Evolutionary conservation across 2,329 filamentous ascomycete species (phyloP).

Genomic region (Aspergillus spinulosporus): DNA sequence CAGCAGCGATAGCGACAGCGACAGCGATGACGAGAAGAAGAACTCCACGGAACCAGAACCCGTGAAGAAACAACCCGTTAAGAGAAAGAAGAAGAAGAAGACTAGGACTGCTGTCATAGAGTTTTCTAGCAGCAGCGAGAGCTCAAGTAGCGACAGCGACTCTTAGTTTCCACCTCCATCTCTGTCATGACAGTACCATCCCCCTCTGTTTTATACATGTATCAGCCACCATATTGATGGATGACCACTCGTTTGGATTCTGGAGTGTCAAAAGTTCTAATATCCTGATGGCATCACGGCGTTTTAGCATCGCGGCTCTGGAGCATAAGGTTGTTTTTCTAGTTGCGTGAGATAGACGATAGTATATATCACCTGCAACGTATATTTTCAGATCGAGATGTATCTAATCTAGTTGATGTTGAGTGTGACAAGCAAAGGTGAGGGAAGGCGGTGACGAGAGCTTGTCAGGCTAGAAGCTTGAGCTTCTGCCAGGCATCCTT

Average conservation of each 20-base stretch:
- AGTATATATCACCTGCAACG: neutral
- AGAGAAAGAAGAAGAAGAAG: constrained; percentile 35
- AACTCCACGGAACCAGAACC: constrained; percentile 1
- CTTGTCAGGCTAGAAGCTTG: constrained; percentile 31
- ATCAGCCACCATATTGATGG: neutral
- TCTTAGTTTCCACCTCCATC: neutral
- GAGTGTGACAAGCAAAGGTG: neutral
- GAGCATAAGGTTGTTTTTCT: neutral
- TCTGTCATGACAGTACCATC: neutral
- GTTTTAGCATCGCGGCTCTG: neutral
- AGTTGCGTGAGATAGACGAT: constrained; percentile 1
- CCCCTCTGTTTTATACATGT: neutral
- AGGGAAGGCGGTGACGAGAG: constrained; percentile 38
- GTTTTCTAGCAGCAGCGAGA: constrained; percentile 10
- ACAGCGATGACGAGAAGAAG: constrained; percentile 19
- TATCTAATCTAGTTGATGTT: neutral
- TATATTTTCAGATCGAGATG: neutral
- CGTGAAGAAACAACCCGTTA: constrained; percentile 16
- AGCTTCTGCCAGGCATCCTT: constrained; percentile 40
- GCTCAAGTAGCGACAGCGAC: constrained; percentile 21
- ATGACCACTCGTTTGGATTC: neutral
- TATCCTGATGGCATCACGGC: constrained; percentile 17
- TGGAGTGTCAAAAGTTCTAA: constrained; percentile 20
- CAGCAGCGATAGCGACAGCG: constrained; percentile 40
- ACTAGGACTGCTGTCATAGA: constrained; percentile 2